Base-by-base conservation (phyloP, 306 rosid species). In the Dryas octopetala region DNA sequence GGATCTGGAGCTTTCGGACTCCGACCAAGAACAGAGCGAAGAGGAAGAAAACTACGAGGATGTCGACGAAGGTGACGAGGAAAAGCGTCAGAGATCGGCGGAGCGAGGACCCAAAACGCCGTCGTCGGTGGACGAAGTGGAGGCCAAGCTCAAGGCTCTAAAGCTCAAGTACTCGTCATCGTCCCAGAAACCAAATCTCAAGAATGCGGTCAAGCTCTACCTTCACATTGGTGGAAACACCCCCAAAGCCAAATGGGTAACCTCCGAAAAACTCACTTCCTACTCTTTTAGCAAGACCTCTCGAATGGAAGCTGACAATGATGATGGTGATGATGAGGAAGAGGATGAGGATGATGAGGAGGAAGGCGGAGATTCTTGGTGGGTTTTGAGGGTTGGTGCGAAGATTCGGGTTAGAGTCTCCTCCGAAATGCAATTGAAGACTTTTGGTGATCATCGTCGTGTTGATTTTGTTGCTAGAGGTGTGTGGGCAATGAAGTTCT, bases 401-500 rank as follows among this genome's bases (percentile, higher is more conserved):
- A 94, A 90, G 69, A 78, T 92, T 67, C 76, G 96, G 59, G 85
- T 79, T 54, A 90, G 71, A 69, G 90, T 96, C 14, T 71, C 81
- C 10, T 43, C 67, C 0, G 97, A 90, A 48, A 75, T 90, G 82
- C 96, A 92, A 65, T 28, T 96, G 83, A 90, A 91, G 74, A 85
- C 87, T 5, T 87, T 85, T 15, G 85, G 79, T 2, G 89, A 84
- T 64, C 96, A 92, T 74, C 88, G 85, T 26, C 92, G 99, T 6
- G 98, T 88, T 67, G 99, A 96, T 62, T 92, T 96, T 43, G 89
- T 96, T 17, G 89, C 93, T 32, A 66, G 80, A n/a, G 98, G 91
- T 13, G 99, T 96, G 8, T 92, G 99, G 99, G 99, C 99, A 0
- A 49, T 96, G 89, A 96, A 91, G 60, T 96, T 96, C 80, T 92